A percentile compares a stretch with the other conserved stretches of the same genome.
Evolutionary conservation across 1,139 yeast genomes (phyloP).

Genomic region (Torulaspora globosa): DNA sequence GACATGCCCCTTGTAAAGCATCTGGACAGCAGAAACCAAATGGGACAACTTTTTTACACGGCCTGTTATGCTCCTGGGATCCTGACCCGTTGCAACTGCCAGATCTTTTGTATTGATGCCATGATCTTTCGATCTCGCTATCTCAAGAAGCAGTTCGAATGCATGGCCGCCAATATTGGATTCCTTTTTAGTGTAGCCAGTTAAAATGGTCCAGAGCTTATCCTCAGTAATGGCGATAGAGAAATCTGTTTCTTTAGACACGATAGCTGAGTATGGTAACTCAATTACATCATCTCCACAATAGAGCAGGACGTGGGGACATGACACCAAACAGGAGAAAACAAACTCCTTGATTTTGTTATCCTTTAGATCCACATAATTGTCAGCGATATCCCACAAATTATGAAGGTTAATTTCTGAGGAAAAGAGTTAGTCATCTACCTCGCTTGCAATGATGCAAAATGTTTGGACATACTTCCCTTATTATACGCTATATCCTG

Average conservation of each 20-base stretch:
- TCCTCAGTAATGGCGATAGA: constrained; percentile 40
- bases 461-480: constrained; percentile 25
- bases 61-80: constrained; percentile 64
- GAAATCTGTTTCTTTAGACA: constrained; percentile 15
- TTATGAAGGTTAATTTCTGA: constrained; percentile 18
- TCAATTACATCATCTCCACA: constrained; percentile 7
- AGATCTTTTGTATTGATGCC: constrained; percentile 61
- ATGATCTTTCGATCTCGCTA: constrained; percentile 50
- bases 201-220: constrained; percentile 41
- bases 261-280: constrained; percentile 8
- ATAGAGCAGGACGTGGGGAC: constrained; percentile 16
- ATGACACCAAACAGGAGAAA: constrained; percentile 20
- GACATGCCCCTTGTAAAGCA: constrained; percentile 46
- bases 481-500: constrained; percentile 34
- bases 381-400: constrained; percentile 26
- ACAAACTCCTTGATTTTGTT: constrained; percentile 23
- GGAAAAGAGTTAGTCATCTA: constrained; percentile 11
- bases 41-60: constrained; percentile 53
- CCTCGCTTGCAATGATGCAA: background rate
- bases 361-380: constrained; percentile 20
- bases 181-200: constrained; percentile 42
- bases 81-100: constrained; percentile 57
- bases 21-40: constrained; percentile 44
- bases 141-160: constrained; percentile 43
- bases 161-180: constrained; percentile 43